A percentile compares a stretch with the other conserved stretches of the same genome.
These are phyloP conservation scores for Oryza rufipogon DNA, from an alignment of 176 grass and related monocot species.

Conservation along the genomic window DNA sequence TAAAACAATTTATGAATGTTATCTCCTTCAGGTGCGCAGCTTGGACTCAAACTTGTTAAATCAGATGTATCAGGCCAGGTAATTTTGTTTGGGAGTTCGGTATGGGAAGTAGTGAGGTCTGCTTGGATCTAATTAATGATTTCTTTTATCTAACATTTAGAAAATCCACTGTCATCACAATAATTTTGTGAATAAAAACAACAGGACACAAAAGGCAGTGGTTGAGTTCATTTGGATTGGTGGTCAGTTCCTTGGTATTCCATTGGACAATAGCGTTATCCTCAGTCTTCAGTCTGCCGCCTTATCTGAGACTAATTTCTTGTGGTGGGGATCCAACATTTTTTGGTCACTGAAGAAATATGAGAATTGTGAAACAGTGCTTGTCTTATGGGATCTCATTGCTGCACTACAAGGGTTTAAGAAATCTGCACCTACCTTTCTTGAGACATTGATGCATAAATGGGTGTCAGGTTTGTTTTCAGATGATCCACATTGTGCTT, in stretches of 20 bases:
- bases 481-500: slow-evolving; percentile 30
- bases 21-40: slow-evolving; percentile 61
- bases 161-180: slow-evolving; percentile 14
- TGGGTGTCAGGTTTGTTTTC: slow-evolving; percentile 66
- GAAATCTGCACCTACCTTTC: slow-evolving; percentile 52
- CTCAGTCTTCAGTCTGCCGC: slow-evolving; percentile 33
- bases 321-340: slow-evolving; percentile 72
- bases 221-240: slow-evolving; percentile 69
- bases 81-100: slow-evolving; percentile 28
- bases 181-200: slow-evolving; percentile 30
- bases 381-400: slow-evolving; percentile 75
- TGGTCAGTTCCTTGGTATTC: slow-evolving; percentile 74
- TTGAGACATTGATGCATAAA: slow-evolving; percentile 54
- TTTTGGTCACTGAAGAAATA: slow-evolving; percentile 61
- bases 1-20: slow-evolving; percentile 27
- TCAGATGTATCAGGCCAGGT: slow-evolving; percentile 98
- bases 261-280: slow-evolving; percentile 47
- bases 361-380: slow-evolving; percentile 54
- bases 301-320: slow-evolving; percentile 46
- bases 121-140: not conserved
- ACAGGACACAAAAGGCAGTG: slow-evolving; percentile 39
- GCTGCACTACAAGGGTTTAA: slow-evolving; percentile 55
- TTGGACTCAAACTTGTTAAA: slow-evolving; percentile 74
- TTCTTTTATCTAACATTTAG: slow-evolving; percentile 6
- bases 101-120: slow-evolving; percentile 6